A percentile compares a stretch with the other conserved stretches of the same genome.
Conservation (phyloP, 257 asterid species). For the Lavandula angustifolia region DNA sequence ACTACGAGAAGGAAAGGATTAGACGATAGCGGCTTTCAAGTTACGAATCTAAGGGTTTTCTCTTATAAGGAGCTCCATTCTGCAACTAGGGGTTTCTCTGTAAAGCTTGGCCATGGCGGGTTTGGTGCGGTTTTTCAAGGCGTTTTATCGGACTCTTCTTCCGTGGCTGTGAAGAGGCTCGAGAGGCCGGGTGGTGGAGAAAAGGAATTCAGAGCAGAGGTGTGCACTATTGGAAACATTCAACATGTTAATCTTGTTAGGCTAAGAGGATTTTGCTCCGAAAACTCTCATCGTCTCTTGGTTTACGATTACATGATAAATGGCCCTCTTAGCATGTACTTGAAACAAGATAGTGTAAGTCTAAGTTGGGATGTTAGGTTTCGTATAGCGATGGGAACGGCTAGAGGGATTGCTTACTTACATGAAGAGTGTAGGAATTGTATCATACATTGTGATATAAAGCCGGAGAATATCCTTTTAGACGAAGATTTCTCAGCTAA, state of each 20-base stretch:
- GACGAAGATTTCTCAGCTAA: constrained; percentile 66
- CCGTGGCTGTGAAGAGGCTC: constrained; percentile 77
- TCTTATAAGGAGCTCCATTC: constrained; percentile 70
- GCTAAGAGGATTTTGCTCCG: constrained; percentile 76
- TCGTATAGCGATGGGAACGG: constrained; percentile 60
- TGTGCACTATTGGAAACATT: constrained; percentile 75
- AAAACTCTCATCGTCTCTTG: constrained; percentile 67
- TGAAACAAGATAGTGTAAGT: constrained; percentile 49
- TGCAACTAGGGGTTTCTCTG: constrained; percentile 72
- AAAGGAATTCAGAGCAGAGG: constrained; percentile 79
- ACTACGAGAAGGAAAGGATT: constrained; percentile 39
- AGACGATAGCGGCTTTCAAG: constrained; percentile 53
- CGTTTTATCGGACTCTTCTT: constrained; percentile 50
- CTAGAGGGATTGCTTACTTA: constrained; percentile 73
- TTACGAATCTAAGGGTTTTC: constrained; percentile 59
- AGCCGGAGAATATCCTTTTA: constrained; percentile 74
- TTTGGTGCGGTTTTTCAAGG: constrained; percentile 82
- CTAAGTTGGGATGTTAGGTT: constrained; percentile 73
- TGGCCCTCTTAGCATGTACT: constrained; percentile 67
- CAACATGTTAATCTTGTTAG: constrained; percentile 83
- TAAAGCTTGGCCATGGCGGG: constrained; percentile 88
- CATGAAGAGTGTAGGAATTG: constrained; percentile 74
- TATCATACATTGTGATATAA: constrained; percentile 77
- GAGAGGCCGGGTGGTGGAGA: constrained; percentile 82
- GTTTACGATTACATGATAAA: constrained; percentile 85